Evolutionary conservation across 768 basidiomycete species (phyloP).

Genomic region (Hirschioporus abietinus): DNA sequence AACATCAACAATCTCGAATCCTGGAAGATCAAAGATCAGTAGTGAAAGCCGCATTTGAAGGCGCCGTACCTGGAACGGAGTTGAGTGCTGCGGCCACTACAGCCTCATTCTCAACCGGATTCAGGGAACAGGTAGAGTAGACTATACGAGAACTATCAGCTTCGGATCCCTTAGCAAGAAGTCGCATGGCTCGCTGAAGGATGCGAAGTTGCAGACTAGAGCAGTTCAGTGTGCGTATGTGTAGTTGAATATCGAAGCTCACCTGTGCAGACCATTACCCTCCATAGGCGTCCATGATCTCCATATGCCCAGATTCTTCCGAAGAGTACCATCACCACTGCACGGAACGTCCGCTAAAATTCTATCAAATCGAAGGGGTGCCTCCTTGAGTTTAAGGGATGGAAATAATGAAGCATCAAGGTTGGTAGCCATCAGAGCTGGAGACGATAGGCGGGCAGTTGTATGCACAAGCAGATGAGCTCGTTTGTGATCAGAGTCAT

Average conservation of each 20-base stretch:
- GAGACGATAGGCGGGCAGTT: conserved; percentile 87
- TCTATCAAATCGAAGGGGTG: conserved; percentile 77
- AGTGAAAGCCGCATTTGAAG: background rate
- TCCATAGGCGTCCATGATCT: conserved; percentile 84
- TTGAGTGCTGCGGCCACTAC: conserved; percentile 84
- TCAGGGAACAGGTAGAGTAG: conserved; percentile 96
- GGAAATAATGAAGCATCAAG: conserved; percentile 90
- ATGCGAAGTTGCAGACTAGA: conserved; percentile 89
- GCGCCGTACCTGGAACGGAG: conserved; percentile 53
- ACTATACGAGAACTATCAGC: conserved; percentile 53
- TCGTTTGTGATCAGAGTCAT: conserved; percentile 91
- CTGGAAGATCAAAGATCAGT: conserved; percentile 27
- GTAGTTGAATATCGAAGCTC: conserved; percentile 19
- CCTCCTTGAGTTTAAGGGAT: conserved; percentile 46
- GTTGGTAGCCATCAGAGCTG: conserved; percentile 92
- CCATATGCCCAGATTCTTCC: conserved; percentile 97
- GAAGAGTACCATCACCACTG: conserved; percentile 91
- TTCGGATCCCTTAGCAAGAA: conserved; percentile 65
- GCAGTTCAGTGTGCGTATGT: background rate
- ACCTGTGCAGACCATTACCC: conserved; percentile 90
- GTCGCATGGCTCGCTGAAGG: conserved; percentile 85
- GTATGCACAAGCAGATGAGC: conserved; percentile 97
- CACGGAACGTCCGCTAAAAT: conserved; percentile 98
- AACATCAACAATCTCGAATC: conserved; percentile 77
- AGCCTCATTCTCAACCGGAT: conserved; percentile 96